Evolutionary conservation across 306 rosid species (phyloP).

Genomic region (Luffa acutangula): DNA sequence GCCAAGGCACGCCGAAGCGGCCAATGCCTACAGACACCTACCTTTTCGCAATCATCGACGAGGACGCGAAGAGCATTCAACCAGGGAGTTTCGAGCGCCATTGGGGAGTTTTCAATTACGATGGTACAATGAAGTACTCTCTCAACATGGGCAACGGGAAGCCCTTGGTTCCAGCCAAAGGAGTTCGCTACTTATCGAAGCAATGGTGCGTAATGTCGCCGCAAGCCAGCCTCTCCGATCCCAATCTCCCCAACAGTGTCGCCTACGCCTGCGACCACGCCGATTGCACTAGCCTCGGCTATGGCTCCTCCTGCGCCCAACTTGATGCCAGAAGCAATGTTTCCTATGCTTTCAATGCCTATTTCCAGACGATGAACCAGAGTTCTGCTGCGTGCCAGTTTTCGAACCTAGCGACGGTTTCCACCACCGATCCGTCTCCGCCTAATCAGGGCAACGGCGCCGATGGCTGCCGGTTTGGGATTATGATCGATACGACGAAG

Average conservation of each 20-base stretch:
- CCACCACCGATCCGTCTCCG: constrained; percentile 56
- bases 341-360: constrained; percentile 80
- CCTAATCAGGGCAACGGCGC: background rate
- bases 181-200: constrained; percentile 50
- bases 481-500: constrained; percentile 66
- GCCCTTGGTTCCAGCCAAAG: constrained; percentile 52
- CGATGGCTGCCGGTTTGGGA: constrained; percentile 41
- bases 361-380: constrained; percentile 71
- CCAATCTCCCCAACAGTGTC: constrained; percentile 29
- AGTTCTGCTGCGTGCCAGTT: constrained; percentile 50
- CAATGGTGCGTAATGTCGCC: constrained; percentile 83
- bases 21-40: constrained; percentile 53
- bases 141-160: constrained; percentile 41
- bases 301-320: constrained; percentile 58
- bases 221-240: constrained; percentile 40
- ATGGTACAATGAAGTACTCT: constrained; percentile 59
- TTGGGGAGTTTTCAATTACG: constrained; percentile 80
- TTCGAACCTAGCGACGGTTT: constrained; percentile 26
- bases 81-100: constrained; percentile 94
- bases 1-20: constrained; percentile 68
- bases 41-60: constrained; percentile 62
- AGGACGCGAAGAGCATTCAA: constrained; percentile 61
- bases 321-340: constrained; percentile 53
- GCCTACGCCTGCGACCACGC: constrained; percentile 68
- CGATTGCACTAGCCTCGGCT: constrained; percentile 70